phyloP scores from a whole-genome alignment of 768 basidiomycete species.

The Nevesoporus exiguus region DNA sequence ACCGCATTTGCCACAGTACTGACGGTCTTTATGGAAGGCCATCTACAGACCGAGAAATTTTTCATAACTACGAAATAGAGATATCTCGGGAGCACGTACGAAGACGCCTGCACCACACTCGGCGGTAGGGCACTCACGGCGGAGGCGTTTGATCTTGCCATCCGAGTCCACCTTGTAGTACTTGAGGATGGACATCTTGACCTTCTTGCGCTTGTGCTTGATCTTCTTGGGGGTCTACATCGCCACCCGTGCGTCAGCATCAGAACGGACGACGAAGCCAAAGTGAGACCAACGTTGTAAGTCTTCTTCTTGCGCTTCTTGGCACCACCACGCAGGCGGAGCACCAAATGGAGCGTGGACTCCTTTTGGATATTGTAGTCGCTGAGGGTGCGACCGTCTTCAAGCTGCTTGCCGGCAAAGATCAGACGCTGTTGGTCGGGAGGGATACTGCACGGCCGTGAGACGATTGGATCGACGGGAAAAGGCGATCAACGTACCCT shows the following conservation, averaged over 20 bases:
- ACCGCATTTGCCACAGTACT: slow-evolving; percentile 96
- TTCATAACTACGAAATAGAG: neutral
- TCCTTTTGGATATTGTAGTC: slow-evolving; percentile 99
- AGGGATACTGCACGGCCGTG: slow-evolving; percentile 55
- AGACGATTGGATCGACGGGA: neutral
- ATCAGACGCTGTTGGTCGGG: slow-evolving; percentile 97
- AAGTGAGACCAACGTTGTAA: slow-evolving; percentile 71
- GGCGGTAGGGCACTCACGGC: slow-evolving; percentile 89
- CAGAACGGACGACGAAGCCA: neutral
- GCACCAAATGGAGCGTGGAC: slow-evolving; percentile 95
- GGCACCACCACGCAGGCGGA: slow-evolving; percentile 97
- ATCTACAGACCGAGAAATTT: slow-evolving; percentile 52
- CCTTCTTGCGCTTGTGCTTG: slow-evolving; percentile 99
- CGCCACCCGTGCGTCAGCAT: slow-evolving; percentile 2
- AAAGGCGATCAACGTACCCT: slow-evolving; percentile 49
- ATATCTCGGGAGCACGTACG: slow-evolving; percentile 42
- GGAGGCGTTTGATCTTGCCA: slow-evolving; percentile 98
- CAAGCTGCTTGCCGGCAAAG: slow-evolving; percentile 99
- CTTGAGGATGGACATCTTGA: slow-evolving; percentile 99
- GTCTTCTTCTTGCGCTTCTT: slow-evolving; percentile 99
- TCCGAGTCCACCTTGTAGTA: slow-evolving; percentile 99
- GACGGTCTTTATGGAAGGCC: slow-evolving; percentile 98
- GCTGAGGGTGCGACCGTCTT: slow-evolving; percentile 94
- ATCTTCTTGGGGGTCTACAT: slow-evolving; percentile 94
- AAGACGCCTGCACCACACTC: slow-evolving; percentile 86